These are phyloP conservation scores for Phlyctochytrium planicorne DNA, from an alignment of 192 early-diverging fungal genomes.

Conservation along the genomic window DNA sequence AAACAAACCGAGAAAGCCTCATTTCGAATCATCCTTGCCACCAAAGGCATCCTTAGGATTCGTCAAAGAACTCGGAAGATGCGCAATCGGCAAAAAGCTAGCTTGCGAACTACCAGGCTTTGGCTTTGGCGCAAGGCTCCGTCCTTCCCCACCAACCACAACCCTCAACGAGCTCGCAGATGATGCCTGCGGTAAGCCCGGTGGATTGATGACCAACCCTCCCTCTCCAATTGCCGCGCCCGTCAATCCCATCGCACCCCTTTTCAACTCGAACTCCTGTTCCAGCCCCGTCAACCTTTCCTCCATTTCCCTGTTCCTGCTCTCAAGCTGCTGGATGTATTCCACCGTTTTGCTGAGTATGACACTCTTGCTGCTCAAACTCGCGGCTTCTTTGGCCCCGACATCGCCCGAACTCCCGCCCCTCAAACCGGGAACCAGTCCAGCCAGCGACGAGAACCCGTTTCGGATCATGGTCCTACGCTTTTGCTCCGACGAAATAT, in stretches of 20 bases:
- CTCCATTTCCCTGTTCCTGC: constrained; percentile 51
- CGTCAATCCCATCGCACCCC: constrained; percentile 4
- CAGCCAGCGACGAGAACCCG: constrained; percentile 32
- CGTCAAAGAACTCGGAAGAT: too few species aligned
- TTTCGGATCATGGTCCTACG: constrained; percentile 62
- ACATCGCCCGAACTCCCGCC: background rate
- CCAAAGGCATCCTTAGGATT: too few species aligned
- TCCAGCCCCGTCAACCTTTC: constrained; percentile 29
- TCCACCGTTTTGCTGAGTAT: constrained; percentile 69
- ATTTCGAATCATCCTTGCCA: too few species aligned
- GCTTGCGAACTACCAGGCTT: too few species aligned
- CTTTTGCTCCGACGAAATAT: constrained; percentile 75
- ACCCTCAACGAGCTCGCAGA: background rate
- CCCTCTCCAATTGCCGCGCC: constrained; percentile 4
- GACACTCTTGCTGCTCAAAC: constrained; percentile 62
- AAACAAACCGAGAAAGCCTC: too few species aligned
- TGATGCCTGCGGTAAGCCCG: background rate
- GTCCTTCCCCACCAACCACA: too few species aligned
- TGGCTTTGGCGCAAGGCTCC: too few species aligned
- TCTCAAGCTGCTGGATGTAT: constrained; percentile 60
- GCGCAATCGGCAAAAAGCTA: too few species aligned
- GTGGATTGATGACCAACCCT: constrained; percentile 5
- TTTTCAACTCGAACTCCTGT: background rate
- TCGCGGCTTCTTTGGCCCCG: background rate
- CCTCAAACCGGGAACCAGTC: constrained; percentile 37